A percentile compares a stretch with the other conserved stretches of the same genome.
Conservation (phyloP, 768 basidiomycete genomes). For the Amylocystis lapponica region DNA sequence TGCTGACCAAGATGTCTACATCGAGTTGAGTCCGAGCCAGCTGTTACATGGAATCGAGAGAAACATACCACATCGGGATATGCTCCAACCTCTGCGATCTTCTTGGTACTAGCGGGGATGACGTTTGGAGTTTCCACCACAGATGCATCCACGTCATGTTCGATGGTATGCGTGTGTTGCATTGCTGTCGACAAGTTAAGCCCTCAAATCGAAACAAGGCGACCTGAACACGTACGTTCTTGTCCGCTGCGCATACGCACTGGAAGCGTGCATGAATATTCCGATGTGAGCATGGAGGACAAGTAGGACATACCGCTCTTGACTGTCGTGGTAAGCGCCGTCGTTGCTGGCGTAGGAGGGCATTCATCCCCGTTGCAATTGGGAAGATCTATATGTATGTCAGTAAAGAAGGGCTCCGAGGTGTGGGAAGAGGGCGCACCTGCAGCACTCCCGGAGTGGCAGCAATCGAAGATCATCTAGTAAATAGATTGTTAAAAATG, state of each 20-base stretch:
- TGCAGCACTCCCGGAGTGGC: conserved; percentile 19
- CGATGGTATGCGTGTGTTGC: neutral
- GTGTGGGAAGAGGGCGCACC: conserved; percentile 1
- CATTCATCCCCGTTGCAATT: conserved; percentile 7
- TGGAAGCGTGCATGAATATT: neutral
- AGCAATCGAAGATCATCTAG: conserved; percentile 26
- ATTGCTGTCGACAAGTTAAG: neutral
- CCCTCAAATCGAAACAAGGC: no score
- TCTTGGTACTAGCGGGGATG: neutral
- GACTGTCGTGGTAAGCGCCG: neutral
- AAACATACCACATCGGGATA: neutral
- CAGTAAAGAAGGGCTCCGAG: neutral
- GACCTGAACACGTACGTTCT: no score
- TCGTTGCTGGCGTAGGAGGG: neutral
- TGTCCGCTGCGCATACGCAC: conserved; percentile 3
- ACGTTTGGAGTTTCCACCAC: neutral
- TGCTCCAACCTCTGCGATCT: neutral
- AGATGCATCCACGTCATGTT: neutral
- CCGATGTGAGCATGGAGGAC: neutral
- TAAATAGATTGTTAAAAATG: no score
- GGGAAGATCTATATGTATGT: conserved; percentile 7
- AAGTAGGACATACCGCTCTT: conserved; percentile 1
- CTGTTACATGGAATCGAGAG: neutral
- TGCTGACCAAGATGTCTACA: conserved; percentile 18
- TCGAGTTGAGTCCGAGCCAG: neutral